These are phyloP conservation scores for Nakaseomyces nivariensis DNA, from an alignment of 1,139 yeast species.

Conservation along the genomic window DNA sequence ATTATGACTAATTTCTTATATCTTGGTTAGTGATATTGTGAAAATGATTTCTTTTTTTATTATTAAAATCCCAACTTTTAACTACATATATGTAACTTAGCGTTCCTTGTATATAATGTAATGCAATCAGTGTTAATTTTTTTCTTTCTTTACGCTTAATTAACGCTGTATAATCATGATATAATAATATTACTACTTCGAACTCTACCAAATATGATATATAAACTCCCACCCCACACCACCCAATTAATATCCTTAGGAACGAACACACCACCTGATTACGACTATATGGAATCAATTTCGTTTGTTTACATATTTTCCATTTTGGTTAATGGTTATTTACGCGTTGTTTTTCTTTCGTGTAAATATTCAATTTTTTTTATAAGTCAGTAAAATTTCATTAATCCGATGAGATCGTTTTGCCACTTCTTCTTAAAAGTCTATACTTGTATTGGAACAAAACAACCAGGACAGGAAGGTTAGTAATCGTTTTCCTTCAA, in stretches of 20 bases:
- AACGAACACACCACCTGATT: not conserved
- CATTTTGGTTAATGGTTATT: not conserved
- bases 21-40: too few relatives aligned
- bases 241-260: not conserved
- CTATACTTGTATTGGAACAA: too few relatives aligned
- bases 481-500: too few relatives aligned
- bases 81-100: not conserved
- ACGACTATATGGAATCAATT: not conserved
- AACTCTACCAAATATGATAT: too few relatives aligned
- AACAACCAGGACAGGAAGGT: too few relatives aligned
- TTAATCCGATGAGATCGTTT: not conserved
- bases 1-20: too few relatives aligned
- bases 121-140: not conserved
- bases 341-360: not conserved
- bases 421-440: not conserved
- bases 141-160: not conserved
- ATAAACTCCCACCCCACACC: not conserved
- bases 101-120: conserved; percentile 1
- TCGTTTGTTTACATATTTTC: not conserved
- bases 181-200: too few relatives aligned
- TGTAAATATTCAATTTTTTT: not conserved
- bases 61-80: not conserved
- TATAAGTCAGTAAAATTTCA: too few relatives aligned
- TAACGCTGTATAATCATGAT: too few relatives aligned
- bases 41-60: not conserved